phyloP scores from a whole-genome alignment of 345 rosid species.

The Eucalyptus albens region DNA sequence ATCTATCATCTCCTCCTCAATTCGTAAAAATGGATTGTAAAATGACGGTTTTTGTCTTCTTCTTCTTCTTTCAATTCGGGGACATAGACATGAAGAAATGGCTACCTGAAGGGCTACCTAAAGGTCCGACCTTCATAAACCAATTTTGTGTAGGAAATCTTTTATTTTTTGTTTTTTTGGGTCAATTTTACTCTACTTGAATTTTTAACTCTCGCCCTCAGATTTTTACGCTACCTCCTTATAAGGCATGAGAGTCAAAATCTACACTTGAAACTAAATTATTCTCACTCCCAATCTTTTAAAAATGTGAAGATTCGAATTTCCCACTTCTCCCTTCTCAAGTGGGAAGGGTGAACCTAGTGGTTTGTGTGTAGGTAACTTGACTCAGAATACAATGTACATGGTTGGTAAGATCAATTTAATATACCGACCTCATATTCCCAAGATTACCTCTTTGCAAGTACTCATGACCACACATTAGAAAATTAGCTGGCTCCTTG shows the following conservation, averaged over 20 bases:
- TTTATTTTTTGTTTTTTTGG: fast-evolving
- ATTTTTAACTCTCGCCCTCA: too few species aligned
- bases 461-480: not conserved
- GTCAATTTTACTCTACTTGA: too few species aligned
- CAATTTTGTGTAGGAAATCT: too few species aligned
- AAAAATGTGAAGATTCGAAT: too few species aligned
- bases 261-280: too few species aligned
- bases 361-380: not conserved
- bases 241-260: fast-evolving
- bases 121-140: not conserved
- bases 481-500: not conserved
- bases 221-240: fast-evolving
- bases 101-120: not conserved
- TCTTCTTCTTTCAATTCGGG: not conserved
- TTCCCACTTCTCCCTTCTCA: too few species aligned
- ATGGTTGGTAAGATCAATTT: not conserved
- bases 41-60: not conserved
- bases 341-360: too few species aligned
- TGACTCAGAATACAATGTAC: not conserved
- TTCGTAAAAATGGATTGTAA: not conserved
- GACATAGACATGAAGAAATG: not conserved
- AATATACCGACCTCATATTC: not conserved
- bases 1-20: not conserved
- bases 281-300: too few species aligned
- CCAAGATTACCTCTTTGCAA: not conserved